Percentiles rank a stretch among this genome's conserved stretches.
Evolutionary conservation across 1,139 yeast species (phyloP).

Genomic region (Yamadazyma trypodendri): DNA sequence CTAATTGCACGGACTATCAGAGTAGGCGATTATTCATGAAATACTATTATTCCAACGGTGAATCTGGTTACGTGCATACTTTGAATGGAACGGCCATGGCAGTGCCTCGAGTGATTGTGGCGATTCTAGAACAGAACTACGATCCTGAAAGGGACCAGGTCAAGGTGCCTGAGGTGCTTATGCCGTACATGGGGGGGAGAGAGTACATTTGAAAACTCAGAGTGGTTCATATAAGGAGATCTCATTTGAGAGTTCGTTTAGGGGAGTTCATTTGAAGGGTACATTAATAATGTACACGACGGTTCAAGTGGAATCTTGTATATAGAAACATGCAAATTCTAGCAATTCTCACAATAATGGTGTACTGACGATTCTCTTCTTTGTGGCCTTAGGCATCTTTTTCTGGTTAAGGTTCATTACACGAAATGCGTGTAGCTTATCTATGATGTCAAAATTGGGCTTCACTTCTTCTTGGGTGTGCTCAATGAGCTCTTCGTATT

Average conservation of each 20-base stretch:
- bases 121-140: slow-evolving; percentile 81
- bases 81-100: slow-evolving; percentile 97
- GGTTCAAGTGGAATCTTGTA: too few species aligned
- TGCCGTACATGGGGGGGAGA: slow-evolving; percentile 71
- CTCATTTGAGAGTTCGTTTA: too few species aligned
- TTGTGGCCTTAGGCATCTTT: slow-evolving; percentile 10
- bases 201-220: slow-evolving; percentile 32
- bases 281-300: too few species aligned
- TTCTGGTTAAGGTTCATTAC: slow-evolving; percentile 23
- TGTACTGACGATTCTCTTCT: slow-evolving; percentile 34
- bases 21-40: slow-evolving; percentile 77
- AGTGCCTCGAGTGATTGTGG: slow-evolving; percentile 85
- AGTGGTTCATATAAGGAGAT: too few species aligned
- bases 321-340: too few species aligned
- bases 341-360: slow-evolving; percentile 19
- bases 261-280: too few species aligned
- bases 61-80: slow-evolving; percentile 65
- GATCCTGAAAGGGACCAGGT: slow-evolving; percentile 58
- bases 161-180: slow-evolving; percentile 65
- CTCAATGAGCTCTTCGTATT: slow-evolving; percentile 23
- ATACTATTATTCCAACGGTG: slow-evolving; percentile 36
- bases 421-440: slow-evolving; percentile 33
- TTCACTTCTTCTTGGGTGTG: slow-evolving; percentile 7
- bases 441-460: slow-evolving; percentile 13
- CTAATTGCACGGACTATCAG: slow-evolving; percentile 93